A percentile compares a stretch with the other conserved stretches of the same genome.
These are phyloP conservation scores for Alternaria burnsii DNA, from an alignment of 2,329 filamentous ascomycete genomes.

Conservation along the genomic window DNA sequence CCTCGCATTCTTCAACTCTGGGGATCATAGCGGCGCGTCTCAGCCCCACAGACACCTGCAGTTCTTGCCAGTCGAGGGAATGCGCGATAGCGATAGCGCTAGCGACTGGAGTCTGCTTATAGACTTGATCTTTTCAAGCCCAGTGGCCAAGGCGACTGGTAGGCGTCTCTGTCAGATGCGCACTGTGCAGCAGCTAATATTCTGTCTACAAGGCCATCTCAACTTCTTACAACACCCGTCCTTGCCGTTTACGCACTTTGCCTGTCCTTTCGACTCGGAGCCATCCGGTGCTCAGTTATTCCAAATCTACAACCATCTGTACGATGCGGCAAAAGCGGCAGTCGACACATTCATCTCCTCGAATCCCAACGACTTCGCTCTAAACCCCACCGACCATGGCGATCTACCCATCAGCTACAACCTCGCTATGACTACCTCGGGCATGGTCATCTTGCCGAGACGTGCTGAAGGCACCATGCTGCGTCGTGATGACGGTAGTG, in stretches of 20 bases:
- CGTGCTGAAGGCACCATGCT: slow-evolving; percentile 56
- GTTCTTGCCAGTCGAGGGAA: slow-evolving; percentile 70
- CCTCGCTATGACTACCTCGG: slow-evolving; percentile 62
- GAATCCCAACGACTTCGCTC: slow-evolving; percentile 39
- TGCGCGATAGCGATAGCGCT: slow-evolving; percentile 59
- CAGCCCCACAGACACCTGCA: slow-evolving; percentile 78
- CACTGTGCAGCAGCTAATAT: slow-evolving; percentile 14
- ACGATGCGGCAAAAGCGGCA: slow-evolving; percentile 42
- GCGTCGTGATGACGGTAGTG: slow-evolving; percentile 48
- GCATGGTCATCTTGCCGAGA: slow-evolving; percentile 64
- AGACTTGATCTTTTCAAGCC: slow-evolving; percentile 49
- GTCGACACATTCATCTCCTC: slow-evolving; percentile 54
- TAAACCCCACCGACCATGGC: slow-evolving; percentile 43
- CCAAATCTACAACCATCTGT: slow-evolving; percentile 46
- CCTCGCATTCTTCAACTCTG: slow-evolving; percentile 76
- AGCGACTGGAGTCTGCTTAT: slow-evolving; percentile 60
- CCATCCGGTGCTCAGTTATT: slow-evolving; percentile 50
- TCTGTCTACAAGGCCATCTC: slow-evolving; percentile 9
- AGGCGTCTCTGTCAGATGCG: not conserved
- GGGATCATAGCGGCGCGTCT: slow-evolving; percentile 72
- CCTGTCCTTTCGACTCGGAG: slow-evolving; percentile 51
- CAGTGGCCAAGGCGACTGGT: slow-evolving; percentile 13
- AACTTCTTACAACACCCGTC: slow-evolving; percentile 27
- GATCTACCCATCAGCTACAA: slow-evolving; percentile 65
- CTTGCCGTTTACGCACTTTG: slow-evolving; percentile 63